phyloP scores from a whole-genome alignment of 73 alveolate genomes.

The Halteria grandinella region DNA sequence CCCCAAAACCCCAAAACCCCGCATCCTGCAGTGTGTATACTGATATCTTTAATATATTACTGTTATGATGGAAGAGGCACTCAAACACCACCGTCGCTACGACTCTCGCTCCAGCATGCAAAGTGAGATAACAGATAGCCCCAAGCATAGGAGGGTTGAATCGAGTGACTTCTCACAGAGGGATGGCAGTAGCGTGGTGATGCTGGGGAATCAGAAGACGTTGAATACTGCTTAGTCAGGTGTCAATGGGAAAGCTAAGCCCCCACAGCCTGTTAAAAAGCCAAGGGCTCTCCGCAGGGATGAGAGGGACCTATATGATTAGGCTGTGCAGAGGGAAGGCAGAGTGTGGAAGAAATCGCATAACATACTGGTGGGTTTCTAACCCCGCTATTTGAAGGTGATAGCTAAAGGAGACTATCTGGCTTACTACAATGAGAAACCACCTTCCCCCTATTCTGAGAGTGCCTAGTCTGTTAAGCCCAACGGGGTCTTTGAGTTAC shows the following conservation, averaged over 20 bases:
- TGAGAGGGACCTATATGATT: conserved; percentile 41
- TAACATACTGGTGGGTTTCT: conserved; percentile 63
- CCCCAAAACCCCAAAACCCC: too few species aligned
- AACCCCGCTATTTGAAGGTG: conserved; percentile 54
- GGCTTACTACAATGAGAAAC: conserved; percentile 50
- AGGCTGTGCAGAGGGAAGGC: conserved; percentile 55
- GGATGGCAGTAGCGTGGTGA: too few species aligned
- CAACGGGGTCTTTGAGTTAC: conserved; percentile 75
- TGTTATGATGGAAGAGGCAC: too few species aligned
- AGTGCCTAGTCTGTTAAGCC: conserved; percentile 60
- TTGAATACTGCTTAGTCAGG: too few species aligned
- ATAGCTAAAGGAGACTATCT: conserved; percentile 49
- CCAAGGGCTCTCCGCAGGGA: conserved; percentile 38
- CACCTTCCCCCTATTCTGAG: background rate
- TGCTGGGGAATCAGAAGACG: too few species aligned
- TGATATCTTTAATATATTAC: too few species aligned
- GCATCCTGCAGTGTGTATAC: too few species aligned
- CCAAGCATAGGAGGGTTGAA: background rate
- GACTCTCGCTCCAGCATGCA: background rate
- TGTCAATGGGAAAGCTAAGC: too few species aligned
- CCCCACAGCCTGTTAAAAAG: too few species aligned
- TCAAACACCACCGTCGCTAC: too few species aligned
- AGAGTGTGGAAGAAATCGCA: conserved; percentile 77
- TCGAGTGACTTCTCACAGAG: too few species aligned
- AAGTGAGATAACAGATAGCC: background rate